A percentile compares a stretch with the other conserved stretches of the same genome.
phyloP scores from a whole-genome alignment of 495 filamentous ascomycete species.

The Neurospora tetrasperma region DNA sequence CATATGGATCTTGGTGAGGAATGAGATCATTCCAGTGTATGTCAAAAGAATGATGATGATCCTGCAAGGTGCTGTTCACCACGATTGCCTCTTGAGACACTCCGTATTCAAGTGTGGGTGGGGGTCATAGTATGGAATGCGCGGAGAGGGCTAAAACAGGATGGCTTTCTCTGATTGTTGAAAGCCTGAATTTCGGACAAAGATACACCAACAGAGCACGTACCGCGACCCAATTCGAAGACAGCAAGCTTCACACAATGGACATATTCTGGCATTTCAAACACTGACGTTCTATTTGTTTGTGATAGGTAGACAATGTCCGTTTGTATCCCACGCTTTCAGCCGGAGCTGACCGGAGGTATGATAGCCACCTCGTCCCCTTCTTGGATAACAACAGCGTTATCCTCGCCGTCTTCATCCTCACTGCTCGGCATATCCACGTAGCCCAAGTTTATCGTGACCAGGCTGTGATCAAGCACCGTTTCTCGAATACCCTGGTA shows the following conservation, averaged over 20 bases:
- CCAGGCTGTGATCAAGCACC: conserved; percentile 63
- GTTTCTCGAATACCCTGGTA: conserved; percentile 72
- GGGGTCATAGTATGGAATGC: background rate
- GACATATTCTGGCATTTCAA: background rate
- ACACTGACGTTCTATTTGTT: conserved; percentile 15
- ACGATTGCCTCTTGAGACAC: background rate
- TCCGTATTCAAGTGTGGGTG: background rate
- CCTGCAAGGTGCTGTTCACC: background rate
- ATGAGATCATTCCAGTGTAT: background rate
- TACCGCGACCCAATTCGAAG: background rate
- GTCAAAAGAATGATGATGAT: background rate
- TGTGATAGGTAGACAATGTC: conserved; percentile 1
- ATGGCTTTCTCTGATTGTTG: background rate
- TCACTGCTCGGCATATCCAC: conserved; percentile 53
- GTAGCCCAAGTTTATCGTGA: conserved; percentile 85
- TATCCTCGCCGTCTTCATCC: conserved; percentile 25
- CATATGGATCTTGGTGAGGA: background rate
- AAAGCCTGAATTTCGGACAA: background rate
- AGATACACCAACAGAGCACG: background rate
- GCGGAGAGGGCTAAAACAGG: background rate
- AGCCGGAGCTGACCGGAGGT: conserved; percentile 88
- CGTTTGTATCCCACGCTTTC: conserved; percentile 4
- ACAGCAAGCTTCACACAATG: background rate
- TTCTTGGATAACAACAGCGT: conserved; percentile 47
- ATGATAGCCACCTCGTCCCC: conserved; percentile 94